Evolutionary conservation across 768 basidiomycete species (phyloP).

Genomic region (Psilocybe sp.): DNA sequence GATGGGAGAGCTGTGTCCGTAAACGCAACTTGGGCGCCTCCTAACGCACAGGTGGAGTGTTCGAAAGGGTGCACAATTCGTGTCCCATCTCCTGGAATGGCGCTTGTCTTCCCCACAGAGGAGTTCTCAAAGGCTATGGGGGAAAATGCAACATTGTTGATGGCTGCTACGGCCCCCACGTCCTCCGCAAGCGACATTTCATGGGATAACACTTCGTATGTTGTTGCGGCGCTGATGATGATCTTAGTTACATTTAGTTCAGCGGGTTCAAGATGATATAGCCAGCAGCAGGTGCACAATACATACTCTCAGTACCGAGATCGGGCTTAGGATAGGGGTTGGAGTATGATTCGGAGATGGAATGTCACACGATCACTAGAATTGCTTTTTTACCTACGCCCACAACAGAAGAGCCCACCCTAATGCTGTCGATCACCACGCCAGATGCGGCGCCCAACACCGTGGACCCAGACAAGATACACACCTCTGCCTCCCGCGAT

Average conservation of each 20-base stretch:
- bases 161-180: not conserved
- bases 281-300: too few species aligned
- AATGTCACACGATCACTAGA: slow-evolving; percentile 8
- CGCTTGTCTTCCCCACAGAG: slow-evolving; percentile 37
- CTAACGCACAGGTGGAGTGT: slow-evolving; percentile 37
- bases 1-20: slow-evolving; percentile 34
- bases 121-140: slow-evolving; percentile 1
- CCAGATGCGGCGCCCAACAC: slow-evolving; percentile 13
- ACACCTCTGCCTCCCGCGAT: slow-evolving; percentile 7
- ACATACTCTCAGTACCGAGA: too few species aligned
- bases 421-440: slow-evolving; percentile 34
- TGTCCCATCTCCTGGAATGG: slow-evolving; percentile 47
- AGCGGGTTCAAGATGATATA: too few species aligned
- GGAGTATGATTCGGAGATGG: not conserved
- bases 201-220: too few species aligned
- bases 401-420: slow-evolving; percentile 36
- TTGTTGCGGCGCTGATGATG: too few species aligned
- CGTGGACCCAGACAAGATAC: slow-evolving; percentile 13
- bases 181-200: too few species aligned
- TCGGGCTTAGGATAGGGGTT: too few species aligned
- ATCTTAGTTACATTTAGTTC: too few species aligned
- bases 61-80: slow-evolving; percentile 41
- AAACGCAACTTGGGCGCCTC: slow-evolving; percentile 30
- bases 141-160: not conserved
- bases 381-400: slow-evolving; percentile 5